Evolutionary conservation across 1,284 basidiomycete species (phyloP).

Genomic region (Microstroma glucosiphilum): DNA sequence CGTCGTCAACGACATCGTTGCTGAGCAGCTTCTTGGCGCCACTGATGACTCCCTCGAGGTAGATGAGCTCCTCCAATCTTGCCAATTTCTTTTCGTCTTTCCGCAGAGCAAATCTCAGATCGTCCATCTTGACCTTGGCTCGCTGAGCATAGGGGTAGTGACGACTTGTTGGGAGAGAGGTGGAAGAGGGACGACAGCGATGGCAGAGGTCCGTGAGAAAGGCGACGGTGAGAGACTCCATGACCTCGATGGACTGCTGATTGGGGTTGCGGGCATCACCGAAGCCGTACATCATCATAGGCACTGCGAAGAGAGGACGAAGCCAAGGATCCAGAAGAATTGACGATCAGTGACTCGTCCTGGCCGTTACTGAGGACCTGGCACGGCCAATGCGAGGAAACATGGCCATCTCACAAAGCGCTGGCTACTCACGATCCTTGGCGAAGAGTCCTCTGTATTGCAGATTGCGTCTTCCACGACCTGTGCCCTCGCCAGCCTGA

Average conservation of each 20-base stretch:
- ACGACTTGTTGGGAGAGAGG: slow-evolving; percentile 22
- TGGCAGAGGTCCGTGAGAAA: slow-evolving; percentile 71
- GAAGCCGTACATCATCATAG: slow-evolving; percentile 88
- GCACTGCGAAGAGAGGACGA: slow-evolving; percentile 56
- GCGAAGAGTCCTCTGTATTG: too few relatives aligned
- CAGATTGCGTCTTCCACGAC: too few relatives aligned
- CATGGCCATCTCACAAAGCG: too few relatives aligned
- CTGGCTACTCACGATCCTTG: too few relatives aligned
- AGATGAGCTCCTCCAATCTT: slow-evolving; percentile 47
- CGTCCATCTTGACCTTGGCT: slow-evolving; percentile 44
- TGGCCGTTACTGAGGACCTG: too few relatives aligned
- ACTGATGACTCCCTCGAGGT: slow-evolving; percentile 45
- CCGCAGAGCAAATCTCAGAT: slow-evolving; percentile 45
- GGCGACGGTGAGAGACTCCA: slow-evolving; percentile 88
- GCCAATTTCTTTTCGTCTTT: slow-evolving; percentile 45
- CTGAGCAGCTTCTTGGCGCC: slow-evolving; percentile 34
- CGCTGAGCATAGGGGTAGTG: slow-evolving; percentile 20
- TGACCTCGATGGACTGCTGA: slow-evolving; percentile 76
- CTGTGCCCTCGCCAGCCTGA: too few relatives aligned
- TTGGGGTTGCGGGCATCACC: slow-evolving; percentile 82
- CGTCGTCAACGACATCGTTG: slow-evolving; percentile 2
- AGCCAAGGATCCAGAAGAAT: neutral
- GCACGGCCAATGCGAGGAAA: too few relatives aligned
- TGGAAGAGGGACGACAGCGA: slow-evolving; percentile 56
- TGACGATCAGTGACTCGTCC: too few relatives aligned